Evolutionary conservation across 2,329 filamentous ascomycete species (phyloP).

Genomic region (Karstenula rhodostoma): DNA sequence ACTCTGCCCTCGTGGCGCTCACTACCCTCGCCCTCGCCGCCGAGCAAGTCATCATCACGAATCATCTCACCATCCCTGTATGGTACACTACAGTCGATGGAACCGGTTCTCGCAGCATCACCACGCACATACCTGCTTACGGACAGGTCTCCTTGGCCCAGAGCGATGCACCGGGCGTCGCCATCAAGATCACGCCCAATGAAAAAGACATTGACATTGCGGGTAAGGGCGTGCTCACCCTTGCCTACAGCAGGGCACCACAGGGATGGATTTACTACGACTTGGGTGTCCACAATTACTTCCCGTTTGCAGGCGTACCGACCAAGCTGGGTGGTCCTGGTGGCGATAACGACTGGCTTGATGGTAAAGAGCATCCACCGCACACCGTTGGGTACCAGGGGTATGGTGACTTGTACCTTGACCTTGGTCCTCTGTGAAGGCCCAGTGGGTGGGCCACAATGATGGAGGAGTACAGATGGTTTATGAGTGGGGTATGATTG

Average conservation of each 20-base stretch:
- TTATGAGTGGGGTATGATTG: neutral
- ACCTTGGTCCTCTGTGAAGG: neutral
- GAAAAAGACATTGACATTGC: slow-evolving; percentile 23
- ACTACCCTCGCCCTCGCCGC: slow-evolving; percentile 21
- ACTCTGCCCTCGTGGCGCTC: slow-evolving; percentile 25
- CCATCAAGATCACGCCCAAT: slow-evolving; percentile 32
- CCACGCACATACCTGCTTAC: slow-evolving; percentile 15
- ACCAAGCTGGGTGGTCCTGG: slow-evolving; percentile 24
- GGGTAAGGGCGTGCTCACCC: slow-evolving; percentile 28
- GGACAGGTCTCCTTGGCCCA: slow-evolving; percentile 23
- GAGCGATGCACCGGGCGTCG: slow-evolving; percentile 25
- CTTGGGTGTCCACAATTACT: slow-evolving; percentile 28
- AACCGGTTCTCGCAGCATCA: slow-evolving; percentile 6
- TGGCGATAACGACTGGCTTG: slow-evolving; percentile 20
- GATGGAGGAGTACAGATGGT: neutral
- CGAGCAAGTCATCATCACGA: slow-evolving; percentile 26
- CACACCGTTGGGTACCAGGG: slow-evolving; percentile 14
- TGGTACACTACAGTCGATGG: slow-evolving; percentile 31
- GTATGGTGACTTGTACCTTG: slow-evolving; percentile 16
- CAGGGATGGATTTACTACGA: slow-evolving; percentile 33
- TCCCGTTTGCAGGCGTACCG: slow-evolving; percentile 30
- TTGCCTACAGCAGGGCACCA: slow-evolving; percentile 32
- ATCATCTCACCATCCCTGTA: slow-evolving; percentile 35
- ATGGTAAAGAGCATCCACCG: slow-evolving; percentile 1
- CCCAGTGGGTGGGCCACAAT: neutral